A percentile compares a stretch with the other conserved stretches of the same genome.
phyloP scores from a whole-genome alignment of 73 alveolate genomes.

The Loxodes magnus region DNA sequence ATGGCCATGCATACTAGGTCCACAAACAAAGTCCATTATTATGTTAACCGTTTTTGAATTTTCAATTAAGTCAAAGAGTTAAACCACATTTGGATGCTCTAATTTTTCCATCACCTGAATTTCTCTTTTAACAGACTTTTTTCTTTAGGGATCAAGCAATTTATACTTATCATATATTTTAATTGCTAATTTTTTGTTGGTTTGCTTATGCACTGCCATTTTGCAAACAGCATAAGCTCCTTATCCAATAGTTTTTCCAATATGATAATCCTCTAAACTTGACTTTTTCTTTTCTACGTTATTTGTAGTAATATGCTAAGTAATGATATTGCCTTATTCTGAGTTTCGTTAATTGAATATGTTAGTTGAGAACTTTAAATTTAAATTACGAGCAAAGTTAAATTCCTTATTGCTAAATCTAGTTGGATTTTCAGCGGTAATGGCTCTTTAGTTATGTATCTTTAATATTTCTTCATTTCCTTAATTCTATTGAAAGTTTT shows the following conservation, averaged over 20 bases:
- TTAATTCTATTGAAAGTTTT: no score
- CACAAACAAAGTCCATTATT: slow-evolving; percentile 38
- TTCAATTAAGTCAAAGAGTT: slow-evolving; percentile 79
- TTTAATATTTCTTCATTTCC: no score
- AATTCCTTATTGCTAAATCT: no score
- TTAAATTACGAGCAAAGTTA: no score
- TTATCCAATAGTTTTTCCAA: slow-evolving; percentile 6
- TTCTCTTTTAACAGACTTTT: slow-evolving; percentile 36
- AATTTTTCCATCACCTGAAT: slow-evolving; percentile 27
- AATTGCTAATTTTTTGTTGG: slow-evolving; percentile 36
- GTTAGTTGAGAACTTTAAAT: no score
- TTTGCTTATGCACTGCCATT: slow-evolving; percentile 17
- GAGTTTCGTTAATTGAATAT: no score
- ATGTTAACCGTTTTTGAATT: slow-evolving; percentile 53
- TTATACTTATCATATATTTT: slow-evolving; percentile 40
- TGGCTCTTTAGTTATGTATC: no score
- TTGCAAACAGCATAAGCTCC: slow-evolving; percentile 51
- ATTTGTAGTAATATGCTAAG: no score
- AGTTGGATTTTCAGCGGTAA: no score
- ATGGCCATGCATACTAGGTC: slow-evolving; percentile 38
- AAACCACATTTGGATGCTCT: slow-evolving; percentile 57
- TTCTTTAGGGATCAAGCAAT: slow-evolving; percentile 30
- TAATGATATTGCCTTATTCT: no score
- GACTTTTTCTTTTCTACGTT: no score
- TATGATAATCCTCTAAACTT: slow-evolving; percentile 1